Evolutionary conservation across 1,284 basidiomycete genomes (phyloP).

Genomic region (Microbotryum intermedium): DNA sequence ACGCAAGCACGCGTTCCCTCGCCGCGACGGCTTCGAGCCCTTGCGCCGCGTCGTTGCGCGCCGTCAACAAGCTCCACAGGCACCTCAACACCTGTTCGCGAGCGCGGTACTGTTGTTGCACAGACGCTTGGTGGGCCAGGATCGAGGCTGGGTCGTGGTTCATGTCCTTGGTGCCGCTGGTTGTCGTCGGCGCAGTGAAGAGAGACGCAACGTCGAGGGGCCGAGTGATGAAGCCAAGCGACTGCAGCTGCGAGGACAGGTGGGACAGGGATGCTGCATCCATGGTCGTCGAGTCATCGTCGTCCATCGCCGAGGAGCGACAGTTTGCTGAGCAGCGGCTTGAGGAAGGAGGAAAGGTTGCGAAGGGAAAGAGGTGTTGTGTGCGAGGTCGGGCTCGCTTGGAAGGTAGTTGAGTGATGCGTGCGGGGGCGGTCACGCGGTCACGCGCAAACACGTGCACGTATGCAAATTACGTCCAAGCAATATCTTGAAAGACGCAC

Average conservation of each 20-base stretch:
- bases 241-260: conserved; percentile 16
- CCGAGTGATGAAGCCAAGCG: conserved; percentile 17
- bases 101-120: conserved; percentile 12
- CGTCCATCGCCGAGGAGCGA: no score
- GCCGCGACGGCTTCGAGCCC: conserved; percentile 2
- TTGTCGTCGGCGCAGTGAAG: conserved; percentile 4
- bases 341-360: no score
- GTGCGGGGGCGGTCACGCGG: no score
- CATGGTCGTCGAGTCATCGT: no score
- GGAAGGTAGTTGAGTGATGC: no score
- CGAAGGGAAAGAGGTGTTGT: no score
- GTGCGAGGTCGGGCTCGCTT: no score
- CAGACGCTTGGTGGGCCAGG: conserved; percentile 7
- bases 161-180: neutral
- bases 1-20: conserved; percentile 1
- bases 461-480: no score
- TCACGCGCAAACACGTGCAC: no score
- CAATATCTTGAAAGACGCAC: no score
- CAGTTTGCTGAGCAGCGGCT: no score
- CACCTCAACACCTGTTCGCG: conserved; percentile 16
- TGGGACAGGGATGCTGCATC: conserved; percentile 4
- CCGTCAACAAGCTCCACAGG: conserved; percentile 22
- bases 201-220: conserved; percentile 14
- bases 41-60: conserved; percentile 1
- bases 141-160: neutral